These are phyloP conservation scores for Austroboletus niveus DNA, from an alignment of 1,284 basidiomycete genomes.

Conservation along the genomic window DNA sequence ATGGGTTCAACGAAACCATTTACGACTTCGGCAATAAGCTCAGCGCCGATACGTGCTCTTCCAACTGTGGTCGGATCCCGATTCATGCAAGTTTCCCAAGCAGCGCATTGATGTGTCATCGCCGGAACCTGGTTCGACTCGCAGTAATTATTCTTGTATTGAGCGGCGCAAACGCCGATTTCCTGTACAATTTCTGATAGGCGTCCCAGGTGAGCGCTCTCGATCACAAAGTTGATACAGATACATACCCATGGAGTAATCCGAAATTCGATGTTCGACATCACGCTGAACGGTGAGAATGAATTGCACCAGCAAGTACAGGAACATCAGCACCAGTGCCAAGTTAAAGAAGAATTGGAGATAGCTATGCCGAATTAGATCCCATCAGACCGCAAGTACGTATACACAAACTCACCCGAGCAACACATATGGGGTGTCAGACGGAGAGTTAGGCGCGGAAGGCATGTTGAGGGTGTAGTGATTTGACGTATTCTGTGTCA, in stretches of 20 bases:
- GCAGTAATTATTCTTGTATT: constrained; percentile 84
- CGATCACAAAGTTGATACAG: constrained; percentile 15
- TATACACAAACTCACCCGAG: constrained; percentile 57
- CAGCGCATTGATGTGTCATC: constrained; percentile 78
- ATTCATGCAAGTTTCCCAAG: constrained; percentile 96
- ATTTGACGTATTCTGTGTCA: constrained; percentile 62
- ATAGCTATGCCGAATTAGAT: constrained; percentile 54
- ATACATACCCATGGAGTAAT: constrained; percentile 81
- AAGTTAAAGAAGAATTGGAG: constrained; percentile 94
- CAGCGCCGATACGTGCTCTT: constrained; percentile 86
- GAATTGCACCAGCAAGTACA: constrained; percentile 85
- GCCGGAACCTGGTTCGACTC: constrained; percentile 75
- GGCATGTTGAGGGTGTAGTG: constrained; percentile 81
- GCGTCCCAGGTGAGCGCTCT: constrained; percentile 18
- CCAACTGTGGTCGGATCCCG: constrained; percentile 89
- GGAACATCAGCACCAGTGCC: constrained; percentile 79
- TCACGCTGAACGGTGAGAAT: constrained; percentile 89
- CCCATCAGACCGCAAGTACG: constrained; percentile 6
- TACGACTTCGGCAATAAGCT: constrained; percentile 93
- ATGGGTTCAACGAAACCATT: constrained; percentile 97
- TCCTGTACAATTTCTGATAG: constrained; percentile 81
- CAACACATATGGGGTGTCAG: constrained; percentile 70
- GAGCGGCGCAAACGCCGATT: constrained; percentile 78
- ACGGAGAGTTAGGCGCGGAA: constrained; percentile 49
- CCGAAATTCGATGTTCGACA: constrained; percentile 84